These are phyloP conservation scores for Globisporangium rhizosaccharum DNA, from an alignment of 352 stramenopile genomes.

Conservation along the genomic window DNA sequence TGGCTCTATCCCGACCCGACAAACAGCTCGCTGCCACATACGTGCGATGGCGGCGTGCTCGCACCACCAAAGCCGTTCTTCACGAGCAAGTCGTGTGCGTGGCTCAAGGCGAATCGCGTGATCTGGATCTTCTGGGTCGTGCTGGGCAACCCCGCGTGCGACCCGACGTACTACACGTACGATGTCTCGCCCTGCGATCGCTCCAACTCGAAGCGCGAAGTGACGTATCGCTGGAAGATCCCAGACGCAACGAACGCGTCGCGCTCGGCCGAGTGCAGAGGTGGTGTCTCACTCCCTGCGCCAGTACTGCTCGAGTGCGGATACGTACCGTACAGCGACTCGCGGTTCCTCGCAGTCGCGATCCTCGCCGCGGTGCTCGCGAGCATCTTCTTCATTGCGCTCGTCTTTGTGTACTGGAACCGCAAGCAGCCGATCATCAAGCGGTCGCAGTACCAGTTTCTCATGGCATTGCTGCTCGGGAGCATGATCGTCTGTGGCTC, in stretches of 20 bases:
- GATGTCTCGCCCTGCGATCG: constrained; percentile 27
- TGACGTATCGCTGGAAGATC: constrained; percentile 30
- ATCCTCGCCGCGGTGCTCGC: constrained; percentile 18
- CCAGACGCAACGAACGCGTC: constrained; percentile 17
- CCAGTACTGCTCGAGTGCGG: constrained; percentile 35
- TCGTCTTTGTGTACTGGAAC: constrained; percentile 28
- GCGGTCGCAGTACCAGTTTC: constrained; percentile 61
- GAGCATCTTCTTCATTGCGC: constrained; percentile 17
- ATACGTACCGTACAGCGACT: constrained; percentile 26
- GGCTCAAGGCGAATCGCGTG: constrained; percentile 23
- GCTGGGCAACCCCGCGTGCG: constrained; percentile 21
- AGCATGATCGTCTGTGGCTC: constrained; percentile 40
- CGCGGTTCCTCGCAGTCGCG: constrained; percentile 17
- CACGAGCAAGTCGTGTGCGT: constrained; percentile 35
- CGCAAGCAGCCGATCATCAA: constrained; percentile 49
- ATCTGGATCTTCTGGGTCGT: constrained; percentile 32
- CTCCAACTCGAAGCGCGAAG: constrained; percentile 14
- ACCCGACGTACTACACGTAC: constrained; percentile 35
- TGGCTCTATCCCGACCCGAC: constrained; percentile 30
- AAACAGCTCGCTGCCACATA: constrained; percentile 31
- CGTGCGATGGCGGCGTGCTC: constrained; percentile 29
- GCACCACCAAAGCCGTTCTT: constrained; percentile 19
- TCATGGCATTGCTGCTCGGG: constrained; percentile 45
- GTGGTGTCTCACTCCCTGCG: constrained; percentile 15
- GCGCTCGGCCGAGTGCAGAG: constrained; percentile 31